These are phyloP conservation scores for Dothistroma pini DNA, from an alignment of 2,329 filamentous ascomycete genomes.

Conservation along the genomic window DNA sequence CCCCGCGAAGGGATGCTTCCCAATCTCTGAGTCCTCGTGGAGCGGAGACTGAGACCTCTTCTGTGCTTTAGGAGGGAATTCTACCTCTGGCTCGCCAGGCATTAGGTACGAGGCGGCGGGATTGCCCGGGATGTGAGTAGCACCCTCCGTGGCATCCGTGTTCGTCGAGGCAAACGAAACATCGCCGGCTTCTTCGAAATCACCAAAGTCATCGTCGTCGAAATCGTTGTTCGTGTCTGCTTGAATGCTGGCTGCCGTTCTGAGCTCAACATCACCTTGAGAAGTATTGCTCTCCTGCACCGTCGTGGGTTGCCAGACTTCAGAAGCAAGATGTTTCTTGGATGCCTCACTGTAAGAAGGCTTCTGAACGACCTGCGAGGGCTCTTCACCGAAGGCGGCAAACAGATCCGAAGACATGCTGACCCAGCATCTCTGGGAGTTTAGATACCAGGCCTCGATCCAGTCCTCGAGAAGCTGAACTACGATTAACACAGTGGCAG, in stretches of 20 bases:
- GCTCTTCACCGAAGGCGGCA: constrained; percentile 45
- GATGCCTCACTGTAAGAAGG: not conserved
- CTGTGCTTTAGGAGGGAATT: constrained; percentile 11
- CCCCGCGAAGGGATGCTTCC: constrained; percentile 33
- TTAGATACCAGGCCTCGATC: not conserved
- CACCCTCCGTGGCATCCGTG: not conserved
- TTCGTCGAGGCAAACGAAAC: constrained; percentile 18
- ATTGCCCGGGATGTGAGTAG: constrained; percentile 17
- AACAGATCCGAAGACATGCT: constrained; percentile 55
- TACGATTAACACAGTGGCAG: not conserved
- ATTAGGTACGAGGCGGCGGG: constrained; percentile 8
- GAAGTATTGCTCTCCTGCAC: not conserved
- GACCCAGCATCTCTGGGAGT: not conserved
- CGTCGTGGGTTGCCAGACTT: not conserved
- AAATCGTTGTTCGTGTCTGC: constrained; percentile 20
- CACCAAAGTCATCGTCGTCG: constrained; percentile 52
- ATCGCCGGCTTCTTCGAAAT: constrained; percentile 46
- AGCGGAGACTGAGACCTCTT: constrained; percentile 1
- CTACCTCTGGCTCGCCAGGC: not conserved
- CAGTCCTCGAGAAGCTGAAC: not conserved
- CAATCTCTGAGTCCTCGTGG: constrained; percentile 15
- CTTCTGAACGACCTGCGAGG: not conserved
- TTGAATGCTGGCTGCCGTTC: not conserved
- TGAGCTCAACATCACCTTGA: not conserved
- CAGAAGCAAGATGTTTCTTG: not conserved